Evolutionary conservation across 1,284 basidiomycete species (phyloP).

Genomic region (Rhodotorula mucilaginosa): DNA sequence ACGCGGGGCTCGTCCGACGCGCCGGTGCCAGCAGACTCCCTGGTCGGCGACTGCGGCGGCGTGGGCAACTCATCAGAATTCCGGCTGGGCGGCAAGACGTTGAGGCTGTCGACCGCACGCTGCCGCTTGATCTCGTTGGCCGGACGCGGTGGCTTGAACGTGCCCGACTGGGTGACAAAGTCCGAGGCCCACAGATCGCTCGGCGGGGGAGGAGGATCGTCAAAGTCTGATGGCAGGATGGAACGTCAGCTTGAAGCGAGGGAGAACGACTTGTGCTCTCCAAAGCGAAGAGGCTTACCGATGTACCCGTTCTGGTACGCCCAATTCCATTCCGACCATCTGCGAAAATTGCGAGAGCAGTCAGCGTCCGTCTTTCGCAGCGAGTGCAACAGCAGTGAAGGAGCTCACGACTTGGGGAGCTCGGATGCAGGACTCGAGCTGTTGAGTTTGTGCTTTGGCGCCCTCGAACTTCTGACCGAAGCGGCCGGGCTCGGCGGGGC

Average conservation of each 20-base stretch:
- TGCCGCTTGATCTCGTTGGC: constrained; percentile 27
- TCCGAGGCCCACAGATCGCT: constrained; percentile 21
- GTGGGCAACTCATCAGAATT: background rate
- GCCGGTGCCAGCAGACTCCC: too few relatives aligned
- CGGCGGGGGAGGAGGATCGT: constrained; percentile 37
- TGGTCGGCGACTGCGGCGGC: background rate
- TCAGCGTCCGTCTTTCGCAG: background rate
- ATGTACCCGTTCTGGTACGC: constrained; percentile 25
- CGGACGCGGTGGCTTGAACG: constrained; percentile 28
- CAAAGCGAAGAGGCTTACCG: background rate
- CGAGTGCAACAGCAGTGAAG: too few relatives aligned
- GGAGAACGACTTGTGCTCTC: background rate
- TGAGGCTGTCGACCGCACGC: constrained; percentile 33
- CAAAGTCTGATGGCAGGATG: constrained; percentile 17
- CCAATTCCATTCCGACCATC: constrained; percentile 33
- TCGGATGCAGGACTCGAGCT: constrained; percentile 27
- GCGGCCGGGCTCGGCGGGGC: background rate
- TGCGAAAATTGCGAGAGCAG: background rate
- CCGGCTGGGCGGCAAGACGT: background rate
- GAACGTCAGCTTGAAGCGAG: background rate
- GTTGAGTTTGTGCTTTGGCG: constrained; percentile 14
- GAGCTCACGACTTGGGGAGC: constrained; percentile 24
- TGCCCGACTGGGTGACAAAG: constrained; percentile 18
- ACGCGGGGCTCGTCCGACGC: background rate
- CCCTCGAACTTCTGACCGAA: background rate